These are phyloP conservation scores for Ceratocystis lukuohia DNA, from an alignment of 2,329 filamentous ascomycete species.

Conservation along the genomic window DNA sequence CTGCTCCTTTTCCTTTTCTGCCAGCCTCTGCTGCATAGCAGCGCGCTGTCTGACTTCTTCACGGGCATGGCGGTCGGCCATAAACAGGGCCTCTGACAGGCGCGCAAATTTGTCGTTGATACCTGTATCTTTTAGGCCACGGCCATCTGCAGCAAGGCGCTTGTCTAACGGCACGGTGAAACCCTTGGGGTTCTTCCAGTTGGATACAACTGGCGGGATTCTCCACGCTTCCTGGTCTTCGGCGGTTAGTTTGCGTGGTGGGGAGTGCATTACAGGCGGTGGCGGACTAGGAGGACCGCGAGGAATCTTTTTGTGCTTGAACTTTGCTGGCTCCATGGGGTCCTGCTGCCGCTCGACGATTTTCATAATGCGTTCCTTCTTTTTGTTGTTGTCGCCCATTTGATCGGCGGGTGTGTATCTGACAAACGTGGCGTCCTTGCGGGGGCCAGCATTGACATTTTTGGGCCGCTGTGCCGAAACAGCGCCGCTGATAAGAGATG, in stretches of 20 bases:
- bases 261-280: constrained; percentile 87
- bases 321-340: constrained; percentile 93
- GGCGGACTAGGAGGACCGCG: constrained; percentile 84
- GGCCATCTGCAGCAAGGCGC: constrained; percentile 81
- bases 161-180: constrained; percentile 96
- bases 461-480: constrained; percentile 91
- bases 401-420: constrained; percentile 92
- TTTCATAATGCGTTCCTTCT: constrained; percentile 95
- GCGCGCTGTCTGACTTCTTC: constrained; percentile 90
- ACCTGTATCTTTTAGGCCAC: constrained; percentile 79
- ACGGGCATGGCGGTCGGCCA: constrained; percentile 83
- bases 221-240: constrained; percentile 97
- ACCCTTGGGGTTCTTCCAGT: constrained; percentile 99
- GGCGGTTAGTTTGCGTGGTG: constrained; percentile 84
- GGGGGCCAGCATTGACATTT: constrained; percentile 69
- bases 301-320: constrained; percentile 98
- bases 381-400: constrained; percentile 77
- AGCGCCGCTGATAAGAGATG: constrained; percentile 68
- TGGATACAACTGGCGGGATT: constrained; percentile 74
- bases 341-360: constrained; percentile 90
- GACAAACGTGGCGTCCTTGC: constrained; percentile 83
- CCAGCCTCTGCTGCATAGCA: constrained; percentile 87
- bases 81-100: constrained; percentile 86
- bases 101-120: constrained; percentile 99
- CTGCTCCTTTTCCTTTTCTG: constrained; percentile 88